phyloP scores from a whole-genome alignment of 257 asterid genomes.

The Salvia hispanica region DNA sequence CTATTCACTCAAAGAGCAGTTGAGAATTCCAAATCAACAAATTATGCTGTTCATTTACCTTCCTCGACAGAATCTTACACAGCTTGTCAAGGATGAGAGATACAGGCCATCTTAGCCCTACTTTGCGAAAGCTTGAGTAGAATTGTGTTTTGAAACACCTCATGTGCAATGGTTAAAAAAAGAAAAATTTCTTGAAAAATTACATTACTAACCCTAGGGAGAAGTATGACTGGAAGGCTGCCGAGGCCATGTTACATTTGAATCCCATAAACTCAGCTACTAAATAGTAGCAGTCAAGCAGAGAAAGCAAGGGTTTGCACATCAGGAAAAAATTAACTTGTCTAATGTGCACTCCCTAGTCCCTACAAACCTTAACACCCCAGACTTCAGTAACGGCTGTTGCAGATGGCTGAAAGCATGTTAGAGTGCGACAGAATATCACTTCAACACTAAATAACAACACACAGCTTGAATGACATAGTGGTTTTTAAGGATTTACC shows the following conservation, averaged over 20 bases:
- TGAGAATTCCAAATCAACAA: slow-evolving; percentile 58
- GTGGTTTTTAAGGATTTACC: slow-evolving; percentile 54
- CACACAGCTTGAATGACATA: slow-evolving; percentile 32
- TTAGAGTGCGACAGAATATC: slow-evolving; percentile 53
- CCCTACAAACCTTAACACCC: slow-evolving; percentile 71
- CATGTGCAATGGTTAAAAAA: slow-evolving; percentile 77
- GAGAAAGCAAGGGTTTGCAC: slow-evolving; percentile 55
- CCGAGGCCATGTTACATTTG: slow-evolving; percentile 40
- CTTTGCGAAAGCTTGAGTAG: slow-evolving; percentile 72
- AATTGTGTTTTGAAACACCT: slow-evolving; percentile 76
- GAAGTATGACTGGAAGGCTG: slow-evolving; percentile 49
- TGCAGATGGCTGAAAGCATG: slow-evolving; percentile 65
- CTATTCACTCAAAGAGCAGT: slow-evolving; percentile 63
- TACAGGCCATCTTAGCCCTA: slow-evolving; percentile 77
- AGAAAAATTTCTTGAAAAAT: slow-evolving; percentile 63
- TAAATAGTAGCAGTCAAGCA: slow-evolving; percentile 32
- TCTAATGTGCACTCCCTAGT: slow-evolving; percentile 46
- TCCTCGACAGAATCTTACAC: slow-evolving; percentile 80
- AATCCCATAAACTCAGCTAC: slow-evolving; percentile 48
- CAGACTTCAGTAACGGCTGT: slow-evolving; percentile 62
- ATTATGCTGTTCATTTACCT: slow-evolving; percentile 70
- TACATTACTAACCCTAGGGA: slow-evolving; percentile 69
- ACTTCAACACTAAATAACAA: slow-evolving; percentile 46
- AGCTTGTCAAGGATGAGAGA: slow-evolving; percentile 70
- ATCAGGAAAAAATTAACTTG: slow-evolving; percentile 37